Percentiles rank a stretch among this genome's conserved stretches.
These are phyloP conservation scores for Tulasnella sp. DNA, from an alignment of 768 basidiomycete genomes.

Conservation along the genomic window DNA sequence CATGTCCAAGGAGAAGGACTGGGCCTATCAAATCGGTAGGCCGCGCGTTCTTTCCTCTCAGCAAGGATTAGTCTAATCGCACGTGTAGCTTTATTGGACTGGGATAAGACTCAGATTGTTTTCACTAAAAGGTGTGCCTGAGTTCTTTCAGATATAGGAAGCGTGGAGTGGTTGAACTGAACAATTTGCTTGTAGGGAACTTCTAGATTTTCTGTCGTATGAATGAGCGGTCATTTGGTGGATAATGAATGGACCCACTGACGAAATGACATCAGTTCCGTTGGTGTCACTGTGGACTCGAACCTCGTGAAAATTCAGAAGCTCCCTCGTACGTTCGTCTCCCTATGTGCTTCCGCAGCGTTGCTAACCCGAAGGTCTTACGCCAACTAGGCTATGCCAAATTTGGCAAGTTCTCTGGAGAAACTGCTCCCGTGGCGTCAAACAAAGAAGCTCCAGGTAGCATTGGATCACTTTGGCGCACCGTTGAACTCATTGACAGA, in stretches of 20 bases:
- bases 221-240: slow-evolving; percentile 21
- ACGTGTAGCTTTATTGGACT: slow-evolving; percentile 62
- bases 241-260: background rate
- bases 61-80: background rate
- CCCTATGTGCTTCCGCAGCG: background rate
- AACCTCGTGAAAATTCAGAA: slow-evolving; percentile 67
- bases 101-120: slow-evolving; percentile 67
- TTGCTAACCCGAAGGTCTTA: slow-evolving; percentile 4
- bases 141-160: background rate
- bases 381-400: slow-evolving; percentile 52
- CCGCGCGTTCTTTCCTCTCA: background rate
- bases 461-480: background rate
- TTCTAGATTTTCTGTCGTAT: slow-evolving; percentile 73
- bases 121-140: slow-evolving; percentile 51
- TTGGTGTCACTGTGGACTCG: slow-evolving; percentile 67
- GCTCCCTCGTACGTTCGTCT: slow-evolving; percentile 50
- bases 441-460: slow-evolving; percentile 17
- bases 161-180: background rate
- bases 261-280: slow-evolving; percentile 42
- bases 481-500: slow-evolving; percentile 17
- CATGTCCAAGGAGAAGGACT: slow-evolving; percentile 58
- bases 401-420: slow-evolving; percentile 48
- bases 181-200: slow-evolving; percentile 32
- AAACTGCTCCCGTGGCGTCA: slow-evolving; percentile 22
- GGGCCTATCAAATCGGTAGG: slow-evolving; percentile 59